Conservation (phyloP, 106 monocot species). For the Dendrobium nobile region DNA sequence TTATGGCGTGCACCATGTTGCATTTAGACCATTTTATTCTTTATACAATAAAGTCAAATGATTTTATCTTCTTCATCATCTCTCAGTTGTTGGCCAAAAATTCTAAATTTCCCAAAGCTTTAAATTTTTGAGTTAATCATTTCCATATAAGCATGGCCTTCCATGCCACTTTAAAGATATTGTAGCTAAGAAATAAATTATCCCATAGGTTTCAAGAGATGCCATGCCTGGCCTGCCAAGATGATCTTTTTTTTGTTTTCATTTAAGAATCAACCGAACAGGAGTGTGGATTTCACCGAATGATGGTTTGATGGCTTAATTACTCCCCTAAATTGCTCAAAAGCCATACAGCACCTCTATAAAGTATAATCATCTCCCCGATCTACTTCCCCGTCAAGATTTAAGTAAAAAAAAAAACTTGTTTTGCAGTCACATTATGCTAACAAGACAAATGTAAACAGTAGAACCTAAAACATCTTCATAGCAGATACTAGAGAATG, state of each 20-base stretch:
- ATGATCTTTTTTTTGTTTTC: neutral
- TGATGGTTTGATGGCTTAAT: too few relatives aligned
- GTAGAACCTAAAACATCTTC: neutral
- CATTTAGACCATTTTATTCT: neutral
- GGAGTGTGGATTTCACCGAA: too few relatives aligned
- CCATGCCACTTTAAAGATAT: neutral
- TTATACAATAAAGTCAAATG: neutral
- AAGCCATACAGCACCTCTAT: neutral
- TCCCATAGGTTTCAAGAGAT: neutral
- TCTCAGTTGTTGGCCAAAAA: neutral
- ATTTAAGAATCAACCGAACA: neutral
- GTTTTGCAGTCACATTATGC: neutral
- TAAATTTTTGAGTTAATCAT: neutral
- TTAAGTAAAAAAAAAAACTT: neutral
- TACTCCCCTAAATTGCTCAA: too few relatives aligned
- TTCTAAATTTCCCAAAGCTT: neutral
- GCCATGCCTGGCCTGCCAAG: neutral
- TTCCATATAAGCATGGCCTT: neutral
- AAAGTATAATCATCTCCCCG: neutral
- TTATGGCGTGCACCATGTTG: too few relatives aligned
- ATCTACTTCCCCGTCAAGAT: neutral
- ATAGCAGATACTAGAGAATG: neutral
- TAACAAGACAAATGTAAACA: neutral
- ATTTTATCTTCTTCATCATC: neutral
- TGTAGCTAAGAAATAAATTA: neutral